phyloP scores from a whole-genome alignment of 768 basidiomycete species.

The Tricholoma saponaceum region DNA sequence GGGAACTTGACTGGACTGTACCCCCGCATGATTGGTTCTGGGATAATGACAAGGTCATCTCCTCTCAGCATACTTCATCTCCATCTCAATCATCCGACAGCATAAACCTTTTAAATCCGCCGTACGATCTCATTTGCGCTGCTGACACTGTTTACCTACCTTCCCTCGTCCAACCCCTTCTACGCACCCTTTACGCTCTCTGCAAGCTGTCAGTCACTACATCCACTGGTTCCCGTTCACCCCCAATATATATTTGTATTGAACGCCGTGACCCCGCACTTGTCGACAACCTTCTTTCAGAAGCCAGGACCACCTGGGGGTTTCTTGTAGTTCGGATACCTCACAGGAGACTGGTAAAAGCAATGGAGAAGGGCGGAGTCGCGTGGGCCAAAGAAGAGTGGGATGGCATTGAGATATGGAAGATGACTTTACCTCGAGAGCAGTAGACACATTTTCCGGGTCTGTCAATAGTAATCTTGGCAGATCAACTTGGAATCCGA shows the following conservation, averaged over 20 bases:
- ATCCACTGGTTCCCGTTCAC: constrained; percentile 27
- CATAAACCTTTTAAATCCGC: constrained; percentile 36
- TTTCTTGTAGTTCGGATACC: constrained; percentile 59
- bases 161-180: constrained; percentile 61
- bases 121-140: constrained; percentile 75
- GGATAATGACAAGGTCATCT: too few relatives aligned
- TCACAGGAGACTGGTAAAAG: constrained; percentile 53
- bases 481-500: neutral
- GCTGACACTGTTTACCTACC: constrained; percentile 79
- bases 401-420: constrained; percentile 84
- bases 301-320: constrained; percentile 55
- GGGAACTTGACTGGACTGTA: too few relatives aligned
- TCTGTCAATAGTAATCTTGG: neutral
- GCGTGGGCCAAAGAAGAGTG: constrained; percentile 68
- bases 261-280: constrained; percentile 75
- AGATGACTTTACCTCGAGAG: constrained; percentile 30
- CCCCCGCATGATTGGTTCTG: too few relatives aligned
- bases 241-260: constrained; percentile 59
- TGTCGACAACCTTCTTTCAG: constrained; percentile 51
- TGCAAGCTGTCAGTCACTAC: constrained; percentile 32
- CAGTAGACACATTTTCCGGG: neutral
- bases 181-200: constrained; percentile 60
- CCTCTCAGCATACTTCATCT: too few relatives aligned
- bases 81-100: constrained; percentile 15
- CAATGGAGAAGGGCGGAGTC: constrained; percentile 52